These are phyloP conservation scores for Microcera coccophila DNA, from an alignment of 2,329 filamentous ascomycete genomes.

Conservation along the genomic window DNA sequence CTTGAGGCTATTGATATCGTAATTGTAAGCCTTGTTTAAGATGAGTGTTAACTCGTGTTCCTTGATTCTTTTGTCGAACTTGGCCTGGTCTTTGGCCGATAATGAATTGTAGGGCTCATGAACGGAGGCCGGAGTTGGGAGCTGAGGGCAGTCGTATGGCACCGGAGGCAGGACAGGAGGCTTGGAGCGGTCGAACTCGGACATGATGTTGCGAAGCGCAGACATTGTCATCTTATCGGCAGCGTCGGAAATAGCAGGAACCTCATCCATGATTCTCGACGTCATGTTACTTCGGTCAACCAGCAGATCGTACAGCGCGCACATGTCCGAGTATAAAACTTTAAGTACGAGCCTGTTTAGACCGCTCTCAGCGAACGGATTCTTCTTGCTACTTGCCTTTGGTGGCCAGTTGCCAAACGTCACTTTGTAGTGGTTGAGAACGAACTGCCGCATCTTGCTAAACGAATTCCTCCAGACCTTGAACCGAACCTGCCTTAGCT, in stretches of 20 bases:
- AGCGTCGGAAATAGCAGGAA: constrained; percentile 51
- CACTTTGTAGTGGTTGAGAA: constrained; percentile 61
- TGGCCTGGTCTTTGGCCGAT: constrained; percentile 69
- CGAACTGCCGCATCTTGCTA: constrained; percentile 68
- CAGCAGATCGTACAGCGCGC: constrained; percentile 80
- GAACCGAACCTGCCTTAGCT: constrained; percentile 76
- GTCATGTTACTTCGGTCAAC: constrained; percentile 78
- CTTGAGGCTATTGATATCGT: constrained; percentile 57
- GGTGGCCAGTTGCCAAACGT: constrained; percentile 75
- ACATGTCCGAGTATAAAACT: constrained; percentile 81
- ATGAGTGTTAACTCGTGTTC: constrained; percentile 73
- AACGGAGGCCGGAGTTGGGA: constrained; percentile 66
- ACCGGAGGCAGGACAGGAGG: constrained; percentile 88
- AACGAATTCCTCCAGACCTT: constrained; percentile 79
- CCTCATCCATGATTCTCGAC: constrained; percentile 70
- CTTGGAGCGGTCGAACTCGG: constrained; percentile 83
- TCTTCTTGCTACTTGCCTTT: constrained; percentile 88
- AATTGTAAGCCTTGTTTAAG: constrained; percentile 77
- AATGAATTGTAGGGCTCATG: constrained; percentile 61
- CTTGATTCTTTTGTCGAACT: constrained; percentile 69
- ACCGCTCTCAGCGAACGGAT: constrained; percentile 78
- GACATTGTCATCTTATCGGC: constrained; percentile 59
- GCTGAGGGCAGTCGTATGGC: constrained; percentile 79
- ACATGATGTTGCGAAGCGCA: constrained; percentile 73
- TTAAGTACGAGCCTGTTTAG: constrained; percentile 80